Base-by-base conservation (phyloP, 2,329 filamentous ascomycete genomes). In the Cladosporium cucumerinum region DNA sequence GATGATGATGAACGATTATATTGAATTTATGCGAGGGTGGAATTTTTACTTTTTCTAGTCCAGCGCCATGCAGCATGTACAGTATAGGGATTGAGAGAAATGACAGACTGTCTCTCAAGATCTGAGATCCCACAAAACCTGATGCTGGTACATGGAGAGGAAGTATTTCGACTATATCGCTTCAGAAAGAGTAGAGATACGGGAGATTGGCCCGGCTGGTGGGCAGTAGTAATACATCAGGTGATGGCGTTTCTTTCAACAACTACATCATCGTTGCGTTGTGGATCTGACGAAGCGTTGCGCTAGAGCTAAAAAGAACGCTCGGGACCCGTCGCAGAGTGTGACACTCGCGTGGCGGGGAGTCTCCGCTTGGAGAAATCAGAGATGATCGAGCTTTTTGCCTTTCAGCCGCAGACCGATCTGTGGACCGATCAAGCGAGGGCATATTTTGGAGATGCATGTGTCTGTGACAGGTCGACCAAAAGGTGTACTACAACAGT, bases 191-290 rank as follows among this genome's bases (percentile, higher is more conserved):
- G 8, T 3, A 46, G 39, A 46, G 39, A 46, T 12, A 46, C 3
- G 39, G n/a, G 39, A 21, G n/a, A 46, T 10, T 46, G n/a, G 39
- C n/a, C 7, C 7, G 16, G 14, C 16, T 46, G n/a, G 39, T 11
- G 39, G 39, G 39, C n/a, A 46, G 26, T 54, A 28, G 25, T n/a
- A n/a, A 54, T n/a, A 25, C 12, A 30, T 60, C 57, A 60, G 36
- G 39, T 60, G 57, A 60, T 48, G 51, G 51, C 7, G 36, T 49
- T 60, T 48, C 57, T 16, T 46, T 39, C 14, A 11, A 12, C 57
- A 30, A 49, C 57, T 48, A 60, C 57, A 60, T 60, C 57, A 60
- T 60, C 25, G 57, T 48, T 60, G 39, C 57, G 39, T 48, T 57
- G 36, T 60, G 57, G 57, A 60, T 48, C 57, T 57, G 30, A 57